Evolutionary conservation across 768 basidiomycete genomes (phyloP).

Genomic region (Pisolithus orientalis): DNA sequence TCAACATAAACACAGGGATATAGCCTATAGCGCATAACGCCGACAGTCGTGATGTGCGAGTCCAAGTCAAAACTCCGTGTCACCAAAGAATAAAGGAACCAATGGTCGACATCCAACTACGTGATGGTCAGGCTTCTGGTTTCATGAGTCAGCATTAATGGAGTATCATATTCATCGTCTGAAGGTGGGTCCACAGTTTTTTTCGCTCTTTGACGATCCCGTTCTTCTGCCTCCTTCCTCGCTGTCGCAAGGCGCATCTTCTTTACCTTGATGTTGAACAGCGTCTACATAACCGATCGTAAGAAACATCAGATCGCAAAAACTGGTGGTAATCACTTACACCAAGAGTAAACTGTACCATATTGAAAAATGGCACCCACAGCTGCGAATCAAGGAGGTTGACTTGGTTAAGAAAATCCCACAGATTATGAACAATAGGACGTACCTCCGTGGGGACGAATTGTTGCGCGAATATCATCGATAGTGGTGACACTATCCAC

Average conservation of each 20-base stretch:
- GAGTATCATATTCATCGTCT: no score
- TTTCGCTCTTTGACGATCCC: constrained; percentile 26
- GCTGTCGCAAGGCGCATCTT: constrained; percentile 47
- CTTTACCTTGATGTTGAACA: constrained; percentile 72
- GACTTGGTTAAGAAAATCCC: constrained; percentile 1
- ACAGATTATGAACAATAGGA: not conserved
- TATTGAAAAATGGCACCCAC: constrained; percentile 86
- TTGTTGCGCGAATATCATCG: constrained; percentile 70
- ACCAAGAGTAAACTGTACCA: constrained; percentile 68
- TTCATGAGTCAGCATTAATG: no score
- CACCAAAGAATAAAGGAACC: not conserved
- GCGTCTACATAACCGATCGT: constrained; percentile 38
- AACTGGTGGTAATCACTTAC: constrained; percentile 35
- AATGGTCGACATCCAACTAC: not conserved
- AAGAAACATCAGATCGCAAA: not conserved
- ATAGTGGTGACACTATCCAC: constrained; percentile 74
- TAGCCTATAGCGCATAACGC: not conserved
- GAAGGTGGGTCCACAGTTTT: no score
- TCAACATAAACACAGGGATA: constrained; percentile 6
- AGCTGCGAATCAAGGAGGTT: constrained; percentile 37
- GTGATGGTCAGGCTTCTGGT: no score
- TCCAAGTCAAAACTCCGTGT: not conserved
- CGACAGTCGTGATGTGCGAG: not conserved
- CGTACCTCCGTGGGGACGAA: constrained; percentile 72
- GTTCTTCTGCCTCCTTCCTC: constrained; percentile 41